A percentile compares a stretch with the other conserved stretches of the same genome.
phyloP scores from a whole-genome alignment of 176 grass and related monocot species.

The Otatea glauca region DNA sequence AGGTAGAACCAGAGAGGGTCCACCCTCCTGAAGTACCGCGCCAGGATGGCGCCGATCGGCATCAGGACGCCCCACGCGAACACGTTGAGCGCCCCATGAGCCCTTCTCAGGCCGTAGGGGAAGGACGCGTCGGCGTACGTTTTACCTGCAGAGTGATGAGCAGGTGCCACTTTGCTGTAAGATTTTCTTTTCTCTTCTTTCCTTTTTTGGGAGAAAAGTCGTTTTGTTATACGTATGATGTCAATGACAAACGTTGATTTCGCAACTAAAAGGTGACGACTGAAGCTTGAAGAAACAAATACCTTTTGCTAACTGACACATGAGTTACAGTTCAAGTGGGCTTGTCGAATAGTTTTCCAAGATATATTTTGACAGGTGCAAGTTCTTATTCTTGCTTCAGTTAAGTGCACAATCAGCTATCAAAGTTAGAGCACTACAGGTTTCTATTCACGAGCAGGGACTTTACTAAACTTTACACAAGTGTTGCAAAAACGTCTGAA shows the following conservation, averaged over 20 bases:
- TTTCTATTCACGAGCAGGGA: conserved; percentile 14
- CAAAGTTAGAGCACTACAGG: not conserved
- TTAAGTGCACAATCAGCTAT: not conserved
- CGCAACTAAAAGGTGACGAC: conserved; percentile 41
- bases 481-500: not conserved
- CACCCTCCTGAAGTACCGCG: conserved; percentile 74
- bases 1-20: conserved; percentile 95
- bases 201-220: not conserved
- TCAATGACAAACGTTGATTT: conserved; percentile 41
- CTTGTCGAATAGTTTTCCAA: not conserved
- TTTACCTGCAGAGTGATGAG: conserved; percentile 54
- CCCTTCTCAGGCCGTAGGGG: conserved; percentile 63
- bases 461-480: not conserved
- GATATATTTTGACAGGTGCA: not conserved
- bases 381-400: not conserved
- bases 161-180: conserved; percentile 40
- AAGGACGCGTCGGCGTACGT: conserved; percentile 55
- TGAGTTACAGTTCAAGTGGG: not conserved
- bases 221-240: not conserved
- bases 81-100: conserved; percentile 80
- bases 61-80: conserved; percentile 87
- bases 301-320: conserved; percentile 28
- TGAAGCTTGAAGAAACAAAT: conserved; percentile 43
- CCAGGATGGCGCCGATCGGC: conserved; percentile 85
- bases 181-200: not conserved